Percentiles rank a stretch among this genome's conserved stretches.
Conservation (phyloP, 1,284 basidiomycete species). For the Thelephora terrestris region DNA sequence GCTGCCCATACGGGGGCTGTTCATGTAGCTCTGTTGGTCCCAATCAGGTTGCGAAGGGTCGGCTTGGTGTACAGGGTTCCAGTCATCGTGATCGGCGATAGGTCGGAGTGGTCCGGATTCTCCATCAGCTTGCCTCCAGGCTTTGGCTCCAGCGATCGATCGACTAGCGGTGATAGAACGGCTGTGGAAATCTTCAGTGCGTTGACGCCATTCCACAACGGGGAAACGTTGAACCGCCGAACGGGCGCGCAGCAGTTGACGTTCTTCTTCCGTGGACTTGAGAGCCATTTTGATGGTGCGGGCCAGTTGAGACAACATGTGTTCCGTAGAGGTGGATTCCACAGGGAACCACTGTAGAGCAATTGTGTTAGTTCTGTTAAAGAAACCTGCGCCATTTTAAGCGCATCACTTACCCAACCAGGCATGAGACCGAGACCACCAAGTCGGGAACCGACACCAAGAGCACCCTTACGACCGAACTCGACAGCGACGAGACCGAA, state of each 20-base stretch:
- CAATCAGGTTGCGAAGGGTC: slow-evolving; percentile 44
- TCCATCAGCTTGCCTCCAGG: slow-evolving; percentile 70
- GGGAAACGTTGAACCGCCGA: slow-evolving; percentile 93
- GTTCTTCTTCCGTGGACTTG: slow-evolving; percentile 83
- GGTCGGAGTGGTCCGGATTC: slow-evolving; percentile 36
- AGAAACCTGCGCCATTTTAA: background rate
- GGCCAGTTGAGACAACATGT: slow-evolving; percentile 90
- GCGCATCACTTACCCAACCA: slow-evolving; percentile 67
- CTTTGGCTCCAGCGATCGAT: slow-evolving; percentile 54
- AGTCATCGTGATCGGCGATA: slow-evolving; percentile 41
- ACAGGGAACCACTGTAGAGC: slow-evolving; percentile 81
- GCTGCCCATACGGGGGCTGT: slow-evolving; percentile 21
- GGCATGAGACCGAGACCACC: slow-evolving; percentile 94
- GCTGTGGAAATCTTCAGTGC: slow-evolving; percentile 88
- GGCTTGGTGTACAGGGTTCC: slow-evolving; percentile 42
- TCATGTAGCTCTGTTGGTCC: slow-evolving; percentile 34
- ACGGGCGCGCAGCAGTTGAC: slow-evolving; percentile 82
- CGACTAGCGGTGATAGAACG: slow-evolving; percentile 73
- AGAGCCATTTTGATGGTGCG: slow-evolving; percentile 91
- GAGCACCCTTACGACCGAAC: slow-evolving; percentile 89
- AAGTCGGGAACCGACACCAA: slow-evolving; percentile 86
- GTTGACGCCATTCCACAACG: slow-evolving; percentile 91
- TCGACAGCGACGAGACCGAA: slow-evolving; percentile 93
- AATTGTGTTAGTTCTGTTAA: slow-evolving; percentile 3
- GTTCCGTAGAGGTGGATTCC: slow-evolving; percentile 80